Conservation (phyloP, 306 rosid genomes). For the Acacia melanoxylon region DNA sequence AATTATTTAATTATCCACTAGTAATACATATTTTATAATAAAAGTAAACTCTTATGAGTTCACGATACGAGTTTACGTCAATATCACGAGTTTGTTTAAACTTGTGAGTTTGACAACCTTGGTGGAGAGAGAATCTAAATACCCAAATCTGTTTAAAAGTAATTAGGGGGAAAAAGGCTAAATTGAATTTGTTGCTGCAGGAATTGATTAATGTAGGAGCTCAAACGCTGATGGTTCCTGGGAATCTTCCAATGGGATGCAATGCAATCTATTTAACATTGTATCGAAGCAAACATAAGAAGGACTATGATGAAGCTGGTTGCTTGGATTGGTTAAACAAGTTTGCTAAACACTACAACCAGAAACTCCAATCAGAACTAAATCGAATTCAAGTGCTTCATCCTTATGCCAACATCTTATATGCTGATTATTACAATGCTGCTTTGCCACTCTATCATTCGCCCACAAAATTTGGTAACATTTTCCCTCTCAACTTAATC, state of each 20-base stretch:
- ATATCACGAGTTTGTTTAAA: no score
- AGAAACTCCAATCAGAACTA: slow-evolving; percentile 38
- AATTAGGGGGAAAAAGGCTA: no score
- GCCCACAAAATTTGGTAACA: slow-evolving; percentile 38
- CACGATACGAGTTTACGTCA: no score
- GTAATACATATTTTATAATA: no score
- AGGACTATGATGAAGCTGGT: slow-evolving; percentile 43
- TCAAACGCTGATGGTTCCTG: slow-evolving; percentile 50
- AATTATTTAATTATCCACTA: no score
- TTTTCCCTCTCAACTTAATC: no score
- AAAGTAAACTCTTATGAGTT: no score
- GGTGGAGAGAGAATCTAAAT: no score
- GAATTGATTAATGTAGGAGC: slow-evolving; percentile 53
- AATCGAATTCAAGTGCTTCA: slow-evolving; percentile 25
- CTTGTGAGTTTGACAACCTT: no score
- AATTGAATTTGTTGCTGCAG: slow-evolving; percentile 16
- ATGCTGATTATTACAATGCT: slow-evolving; percentile 53
- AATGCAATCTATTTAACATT: slow-evolving; percentile 19
- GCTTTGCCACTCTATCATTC: slow-evolving; percentile 31
- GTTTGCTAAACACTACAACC: slow-evolving; percentile 44
- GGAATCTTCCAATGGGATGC: slow-evolving; percentile 53
- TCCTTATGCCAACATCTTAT: slow-evolving; percentile 41
- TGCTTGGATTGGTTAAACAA: slow-evolving; percentile 51
- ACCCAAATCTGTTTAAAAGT: no score
- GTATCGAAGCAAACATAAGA: slow-evolving; percentile 24